phyloP scores from a whole-genome alignment of 345 rosid species.

The Diplotaxis tenuifolia region DNA sequence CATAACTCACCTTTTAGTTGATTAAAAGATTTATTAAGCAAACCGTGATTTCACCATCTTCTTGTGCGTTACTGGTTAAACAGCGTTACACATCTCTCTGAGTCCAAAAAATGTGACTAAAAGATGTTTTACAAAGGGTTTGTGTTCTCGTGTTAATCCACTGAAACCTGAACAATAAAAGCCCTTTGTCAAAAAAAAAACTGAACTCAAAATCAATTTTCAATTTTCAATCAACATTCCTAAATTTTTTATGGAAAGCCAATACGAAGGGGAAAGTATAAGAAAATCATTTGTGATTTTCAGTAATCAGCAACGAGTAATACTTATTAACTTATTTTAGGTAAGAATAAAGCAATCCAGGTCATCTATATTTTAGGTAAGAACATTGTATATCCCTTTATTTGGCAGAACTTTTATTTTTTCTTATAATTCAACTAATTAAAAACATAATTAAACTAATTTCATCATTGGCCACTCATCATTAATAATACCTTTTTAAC shows the following conservation, averaged over 20 bases:
- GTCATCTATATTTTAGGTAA: neutral
- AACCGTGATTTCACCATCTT: constrained; percentile 8
- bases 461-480: constrained; percentile 15
- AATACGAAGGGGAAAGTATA: neutral
- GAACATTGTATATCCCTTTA: neutral
- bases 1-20: constrained; percentile 1
- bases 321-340: neutral
- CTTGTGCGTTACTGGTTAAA: constrained; percentile 26
- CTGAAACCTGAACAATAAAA: too few species aligned
- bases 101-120: constrained; percentile 22
- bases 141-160: neutral
- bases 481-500: constrained; percentile 12
- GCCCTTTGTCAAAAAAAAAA: too few species aligned
- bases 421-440: neutral
- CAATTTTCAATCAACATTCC: neutral
- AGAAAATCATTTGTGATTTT: neutral
- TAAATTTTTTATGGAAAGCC: neutral
- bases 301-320: neutral
- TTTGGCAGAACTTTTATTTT: neutral
- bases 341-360: neutral
- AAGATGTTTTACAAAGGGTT: too few species aligned
- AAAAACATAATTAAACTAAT: neutral
- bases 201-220: neutral
- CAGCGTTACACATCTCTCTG: constrained; percentile 21
- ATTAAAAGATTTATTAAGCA: neutral